Evolutionary conservation across 2,329 filamentous ascomycete species (phyloP), one percentile per base, ranked within the genome.

Genomic region (Penicillium sp.): DNA sequence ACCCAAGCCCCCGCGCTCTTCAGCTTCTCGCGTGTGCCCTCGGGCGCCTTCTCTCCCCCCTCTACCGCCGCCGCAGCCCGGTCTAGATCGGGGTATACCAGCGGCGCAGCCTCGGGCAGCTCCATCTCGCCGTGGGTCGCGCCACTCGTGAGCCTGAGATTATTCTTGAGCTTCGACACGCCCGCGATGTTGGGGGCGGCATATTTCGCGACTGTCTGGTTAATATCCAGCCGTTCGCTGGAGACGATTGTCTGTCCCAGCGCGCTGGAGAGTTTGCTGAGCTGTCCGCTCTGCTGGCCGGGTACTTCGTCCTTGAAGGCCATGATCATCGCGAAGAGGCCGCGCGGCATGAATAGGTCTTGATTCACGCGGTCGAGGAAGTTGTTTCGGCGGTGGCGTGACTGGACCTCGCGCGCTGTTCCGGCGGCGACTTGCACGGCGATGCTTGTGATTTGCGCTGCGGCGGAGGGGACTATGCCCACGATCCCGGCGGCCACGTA

Each of bases 291-390:
- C 38, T 28, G 14, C 12, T 53, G 18, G 12, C 40, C 23, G n/a
- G 51, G 42, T 7, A 53, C 33, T 45, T 45, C 16, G 28, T 53
- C 51, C 52, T 79, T 79, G 70, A 74, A 83, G 1, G 79, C 78
- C 69, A 85, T 77, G 30, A 86, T 72, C 23, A 82, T 69, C 58
- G 74, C 78, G 66, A 78, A 81, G 0, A 86, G 73, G 0, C 83
- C 83, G 1, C 75, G 75, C 0, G 83, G 82, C 52, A 74, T 75
- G 66, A 86, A 86, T 56, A 83, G 77, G 1, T 79, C 72, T 11
- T 78, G 72, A 62, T 86, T 86, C 62, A 83, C 75, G 23, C 73
- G 68, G 62, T 84, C 77, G 8, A 87, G 74, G 64, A 83, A 86
- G 0, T 64, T 69, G 62, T 83, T 85, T 0, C 78, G 74, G 33